Base-by-base conservation (phyloP, 1,284 basidiomycete species). In the Sporisorium graminicola region DNA sequence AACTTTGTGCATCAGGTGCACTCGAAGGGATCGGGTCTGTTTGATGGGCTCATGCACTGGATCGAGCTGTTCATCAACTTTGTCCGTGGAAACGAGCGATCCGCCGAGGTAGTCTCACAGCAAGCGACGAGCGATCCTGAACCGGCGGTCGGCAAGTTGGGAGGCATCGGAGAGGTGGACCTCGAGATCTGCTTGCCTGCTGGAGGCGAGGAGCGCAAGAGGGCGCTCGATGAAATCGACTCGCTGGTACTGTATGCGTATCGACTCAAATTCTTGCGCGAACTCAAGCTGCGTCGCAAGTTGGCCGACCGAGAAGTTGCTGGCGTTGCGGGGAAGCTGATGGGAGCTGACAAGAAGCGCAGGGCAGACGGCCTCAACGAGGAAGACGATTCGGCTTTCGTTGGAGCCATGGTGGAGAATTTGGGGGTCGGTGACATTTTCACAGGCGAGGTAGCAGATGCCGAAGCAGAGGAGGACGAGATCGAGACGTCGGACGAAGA, bases 1-100 rank as follows among this genome's bases (percentile, higher is more conserved):
- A 89, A 89, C 67, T 99, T 99, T 85, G 96, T 99, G 26, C 94
- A 99, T 89, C 97, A 98, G 82, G 97, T 99, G 5, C 97, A 99
- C 85, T 92, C 94, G 44, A 98, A 98, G 86, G 97, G 97, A 46
- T 93, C 95, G 79, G 93, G 92, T 6, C 89, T 99, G 12, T 99
- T 99, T 85, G 93, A 95, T 82, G 91, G 89, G 64, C 90, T 99
- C 67, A 98, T 98, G 94, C 90, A 89, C 56, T 99, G 97, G 97
- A 92, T 98, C 82, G 95, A 99, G 87, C 90, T 94, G 33, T 98
- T 98, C 88, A 89, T 99, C 74, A 93, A 92, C 46, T 91, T 94
- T 67, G 91, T 96, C 57, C 91, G 95, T n/a, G 94, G 95, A 74
- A 95, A 95, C 9, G 87, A 98, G 2, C 74, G 77, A 12, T 82